Base-by-base conservation (phyloP, 2,329 filamentous ascomycete genomes). In the Clonostachys sp. region DNA sequence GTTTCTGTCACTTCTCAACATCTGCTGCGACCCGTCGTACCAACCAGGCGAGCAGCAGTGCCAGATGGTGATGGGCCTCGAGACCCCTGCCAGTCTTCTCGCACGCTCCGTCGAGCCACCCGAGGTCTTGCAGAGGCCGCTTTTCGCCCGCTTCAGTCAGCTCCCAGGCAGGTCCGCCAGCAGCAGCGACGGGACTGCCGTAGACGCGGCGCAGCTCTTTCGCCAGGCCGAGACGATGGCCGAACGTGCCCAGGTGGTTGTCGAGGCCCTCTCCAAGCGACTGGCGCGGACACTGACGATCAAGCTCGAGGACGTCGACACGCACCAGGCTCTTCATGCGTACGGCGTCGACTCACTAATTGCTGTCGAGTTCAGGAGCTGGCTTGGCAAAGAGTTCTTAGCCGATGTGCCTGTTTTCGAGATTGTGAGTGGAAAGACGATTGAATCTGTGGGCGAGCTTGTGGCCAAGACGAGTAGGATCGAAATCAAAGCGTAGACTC, bases 301-400 rank as follows among this genome's bases (percentile, higher is more conserved):
- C 12, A 12, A 14, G 24, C 6, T 7, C 13, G 40, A 42, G 13
- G 40, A 17, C 12, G 12, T 42, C 16, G 40, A 42, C 16, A 24
- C 40, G 13, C 13, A 17, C 40, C 12, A 13, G 40, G 17, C 40
- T 14, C 13, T 42, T 6, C 40, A 42, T 24, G 13, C 40, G 40
- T 42, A 42, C 49, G 76, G 75, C 1, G 70, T 79, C 6, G 76
- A 80, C 58, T 77, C 73, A 0, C 63, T 79, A 9, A 69, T 77
- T 6, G 74, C 74, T 2, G 71, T 78, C n/a, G 71, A 71, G 14
- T 58, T 78, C 6, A 66, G 74, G 16, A 77, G 70, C 52, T 78
- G 74, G 74, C 66, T 79, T 5, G 59, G 66, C 2, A 62, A 66
- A 42, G 69, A 71, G 51, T 71, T 71, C 13, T 62, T 64, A 3